Conservation (phyloP, 23 red algal species). For the Gracilaria vermiculophylla region DNA sequence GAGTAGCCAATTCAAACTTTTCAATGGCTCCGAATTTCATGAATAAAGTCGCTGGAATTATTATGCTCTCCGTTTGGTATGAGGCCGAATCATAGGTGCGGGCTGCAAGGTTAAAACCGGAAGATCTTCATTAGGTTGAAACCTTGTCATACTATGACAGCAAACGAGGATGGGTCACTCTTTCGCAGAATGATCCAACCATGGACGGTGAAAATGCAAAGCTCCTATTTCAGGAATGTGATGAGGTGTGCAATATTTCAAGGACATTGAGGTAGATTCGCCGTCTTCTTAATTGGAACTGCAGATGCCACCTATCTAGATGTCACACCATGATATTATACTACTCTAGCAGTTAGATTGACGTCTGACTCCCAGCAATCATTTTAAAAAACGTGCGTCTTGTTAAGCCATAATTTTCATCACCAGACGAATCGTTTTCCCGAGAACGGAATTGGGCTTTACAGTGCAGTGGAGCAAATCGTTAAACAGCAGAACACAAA, state of each 20-base stretch:
- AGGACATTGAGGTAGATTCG: not conserved
- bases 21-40: not conserved
- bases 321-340: too few species aligned
- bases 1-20: slow-evolving; percentile 14
- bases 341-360: too few species aligned
- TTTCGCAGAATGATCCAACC: not conserved
- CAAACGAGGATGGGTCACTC: not conserved
- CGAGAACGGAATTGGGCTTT: too few species aligned
- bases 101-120: not conserved
- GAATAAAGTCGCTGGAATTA: not conserved
- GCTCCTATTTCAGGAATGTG: not conserved
- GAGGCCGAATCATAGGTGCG: not conserved
- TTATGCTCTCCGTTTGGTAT: not conserved
- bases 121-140: not conserved
- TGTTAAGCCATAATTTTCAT: too few species aligned
- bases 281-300: too few species aligned
- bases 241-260: not conserved
- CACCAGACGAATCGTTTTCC: too few species aligned
- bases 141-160: slow-evolving; percentile 11
- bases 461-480: too few species aligned
- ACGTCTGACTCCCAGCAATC: too few species aligned
- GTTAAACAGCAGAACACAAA: too few species aligned
- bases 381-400: too few species aligned
- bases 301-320: too few species aligned
- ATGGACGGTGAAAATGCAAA: not conserved